Evolutionary conservation across 352 stramenopile species (phyloP), one percentile per base, ranked within the genome.

Genomic region (Pythium grandisporangium): DNA sequence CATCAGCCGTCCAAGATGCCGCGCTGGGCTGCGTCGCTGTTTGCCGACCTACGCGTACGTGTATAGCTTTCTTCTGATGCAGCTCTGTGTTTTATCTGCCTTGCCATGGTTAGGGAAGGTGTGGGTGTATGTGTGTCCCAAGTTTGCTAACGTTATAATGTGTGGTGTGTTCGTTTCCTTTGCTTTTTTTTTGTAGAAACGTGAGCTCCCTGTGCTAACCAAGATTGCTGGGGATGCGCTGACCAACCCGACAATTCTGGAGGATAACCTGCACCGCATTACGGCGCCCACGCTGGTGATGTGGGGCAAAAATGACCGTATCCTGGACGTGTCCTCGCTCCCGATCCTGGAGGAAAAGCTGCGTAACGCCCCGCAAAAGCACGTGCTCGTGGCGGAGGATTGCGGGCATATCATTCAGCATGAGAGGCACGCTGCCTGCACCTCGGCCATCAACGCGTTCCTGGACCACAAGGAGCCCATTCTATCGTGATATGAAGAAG

Each of bases 381-480:
- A 63, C 14, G 44, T 76, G 5, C 43, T 83, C 21, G 55, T 80
- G 5, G 66, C 84, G 44, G 58, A 81, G 17, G 53, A 85, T 21
- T 84, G 72, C 34, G 75, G 75, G 3, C 75, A 89, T 51, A 69
- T 68, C 38, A 30, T 89, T 37, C 75, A 89, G 44, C 70, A 85
- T 36, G 75, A 89, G 37, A 77, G 70, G 22, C 24, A 74, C 41
- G 55, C 56, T 0, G 67, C 79, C 37, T 75, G 61, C 36, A 74
- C 70, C 5, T 56, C 52, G 16, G 70, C 70, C 14, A 82, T 88
- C 55, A 84, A 84, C 54, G 51, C 66, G 42, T 79, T 85, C 26
- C 33, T 85, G 6, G 44, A 48, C 1, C 51, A 32, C 20, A 29
- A 58, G 10, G 27, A 32, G 27, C 27, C 27, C 8, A 32, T 14